Base-by-base conservation (phyloP, 495 filamentous ascomycete species). In the Talaromyces nanjingensis region DNA sequence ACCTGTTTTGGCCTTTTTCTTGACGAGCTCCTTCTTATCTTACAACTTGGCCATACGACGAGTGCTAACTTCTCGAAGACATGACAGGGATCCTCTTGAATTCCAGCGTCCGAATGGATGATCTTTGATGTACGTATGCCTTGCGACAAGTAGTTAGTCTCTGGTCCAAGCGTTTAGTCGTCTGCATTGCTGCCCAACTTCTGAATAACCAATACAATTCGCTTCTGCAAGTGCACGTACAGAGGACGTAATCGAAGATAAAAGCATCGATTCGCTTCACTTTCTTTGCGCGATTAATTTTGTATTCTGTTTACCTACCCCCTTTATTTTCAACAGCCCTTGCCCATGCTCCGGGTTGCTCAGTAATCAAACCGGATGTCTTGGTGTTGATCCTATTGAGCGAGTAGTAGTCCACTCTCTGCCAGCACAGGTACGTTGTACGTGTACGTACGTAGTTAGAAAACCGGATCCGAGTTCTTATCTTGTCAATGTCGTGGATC, bases 161-260 rank as follows among this genome's bases (percentile, higher is more conserved):
- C 9, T 55, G 52, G 52, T 20, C 52, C 20, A 55, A 55, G 37
- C 61, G 61, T 42, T 24, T 33, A 7, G 25, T 37, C 22, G 11
- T 37, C 63, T 73, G 76, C 74, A 76, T 76, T 77, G 76, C 74
- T 80, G 72, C 78, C 78, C 76, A 79, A 80, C 73, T 64, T 72
- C 71, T 6, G 31, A 59, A 59, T 59, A 37, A 16, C 31, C n/a
- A 59, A 37, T 11, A 14, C 52, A n/a, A 24, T 29, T 29, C 11
- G 18, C 25, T 14, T 55, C 22, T 55, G 52, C 53, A 24, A 56
- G 24, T 25, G 20, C 53, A 56, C 53, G 53, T 25, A 56, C 53
- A 25, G 16, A 56, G 22, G 14, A 8, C 22, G 53, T 56, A 29
- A 20, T 20, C n/a, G 45, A 49, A 49, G 45, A 49, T 49, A 49